These are phyloP conservation scores for Colletotrichum cuscutae DNA, from an alignment of 2,329 filamentous ascomycete genomes.

Conservation along the genomic window DNA sequence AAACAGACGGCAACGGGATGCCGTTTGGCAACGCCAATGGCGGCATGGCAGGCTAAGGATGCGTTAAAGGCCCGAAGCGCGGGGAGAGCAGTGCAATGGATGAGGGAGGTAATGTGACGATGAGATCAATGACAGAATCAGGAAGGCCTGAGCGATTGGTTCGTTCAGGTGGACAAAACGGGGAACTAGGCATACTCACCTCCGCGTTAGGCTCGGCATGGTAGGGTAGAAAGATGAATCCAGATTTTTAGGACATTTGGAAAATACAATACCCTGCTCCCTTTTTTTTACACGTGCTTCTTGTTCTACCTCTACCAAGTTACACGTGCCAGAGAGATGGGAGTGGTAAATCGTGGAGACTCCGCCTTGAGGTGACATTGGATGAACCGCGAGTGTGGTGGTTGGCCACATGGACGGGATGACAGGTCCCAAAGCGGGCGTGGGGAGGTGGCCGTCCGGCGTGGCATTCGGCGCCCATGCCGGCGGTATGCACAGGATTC, in stretches of 20 bases:
- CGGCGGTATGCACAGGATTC: slow-evolving; percentile 25
- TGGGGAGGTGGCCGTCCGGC: not conserved
- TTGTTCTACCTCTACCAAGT: not conserved
- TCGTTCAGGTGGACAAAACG: not conserved
- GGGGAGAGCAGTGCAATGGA: not conserved
- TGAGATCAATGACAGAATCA: slow-evolving; percentile 13
- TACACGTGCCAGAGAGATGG: not conserved
- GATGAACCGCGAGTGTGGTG: slow-evolving; percentile 20
- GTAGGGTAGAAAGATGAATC: not conserved
- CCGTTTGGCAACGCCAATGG: slow-evolving; percentile 7
- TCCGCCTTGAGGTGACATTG: slow-evolving; percentile 6
- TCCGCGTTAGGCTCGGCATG: slow-evolving; percentile 11
- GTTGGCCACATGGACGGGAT: not conserved
- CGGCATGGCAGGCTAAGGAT: slow-evolving; percentile 29
- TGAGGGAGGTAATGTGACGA: slow-evolving; percentile 14
- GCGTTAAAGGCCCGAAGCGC: not conserved
- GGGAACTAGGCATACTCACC: not conserved
- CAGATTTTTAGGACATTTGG: not conserved
- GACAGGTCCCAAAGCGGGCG: slow-evolving; percentile 14
- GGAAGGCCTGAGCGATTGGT: not conserved
- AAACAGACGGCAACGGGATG: slow-evolving; percentile 22
- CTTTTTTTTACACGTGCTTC: slow-evolving; percentile 11
- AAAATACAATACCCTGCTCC: slow-evolving; percentile 30
- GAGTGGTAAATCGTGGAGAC: not conserved
- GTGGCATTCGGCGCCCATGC: slow-evolving; percentile 24